Percentiles rank a stretch among this genome's conserved stretches.
Evolutionary conservation across 208 protist species (phyloP).

Genomic region (Crithidia fasciculata): DNA sequence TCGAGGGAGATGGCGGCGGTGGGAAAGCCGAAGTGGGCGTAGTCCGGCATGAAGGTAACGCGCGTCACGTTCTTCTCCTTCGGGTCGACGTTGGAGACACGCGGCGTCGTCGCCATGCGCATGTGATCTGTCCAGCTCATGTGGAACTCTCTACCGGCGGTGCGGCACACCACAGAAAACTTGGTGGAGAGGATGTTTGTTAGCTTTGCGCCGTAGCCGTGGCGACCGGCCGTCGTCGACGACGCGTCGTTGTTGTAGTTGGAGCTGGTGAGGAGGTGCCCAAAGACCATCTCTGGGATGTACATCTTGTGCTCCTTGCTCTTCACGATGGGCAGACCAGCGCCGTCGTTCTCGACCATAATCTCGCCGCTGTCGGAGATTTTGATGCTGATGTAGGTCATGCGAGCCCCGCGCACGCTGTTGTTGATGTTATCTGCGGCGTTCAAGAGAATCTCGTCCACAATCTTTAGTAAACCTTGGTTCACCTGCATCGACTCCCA

Average conservation of each 20-base stretch:
- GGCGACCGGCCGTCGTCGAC: slow-evolving; percentile 94
- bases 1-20: slow-evolving; percentile 78
- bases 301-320: slow-evolving; percentile 94
- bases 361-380: slow-evolving; percentile 92
- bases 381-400: slow-evolving; percentile 92
- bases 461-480: slow-evolving; percentile 97
- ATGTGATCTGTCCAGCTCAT: slow-evolving; percentile 98
- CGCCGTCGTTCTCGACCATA: slow-evolving; percentile 96
- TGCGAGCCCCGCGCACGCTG: slow-evolving; percentile 45
- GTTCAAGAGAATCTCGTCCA: slow-evolving; percentile 99
- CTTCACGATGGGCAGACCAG: slow-evolving; percentile 92
- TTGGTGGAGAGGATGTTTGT: slow-evolving; percentile 99
- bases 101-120: slow-evolving; percentile 90
- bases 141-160: slow-evolving; percentile 88
- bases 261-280: slow-evolving; percentile 95
- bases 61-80: slow-evolving; percentile 79
- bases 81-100: slow-evolving; percentile 77
- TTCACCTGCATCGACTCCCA: slow-evolving; percentile 94
- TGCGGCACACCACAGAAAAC: slow-evolving; percentile 95
- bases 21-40: slow-evolving; percentile 78
- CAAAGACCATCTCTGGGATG: slow-evolving; percentile 98
- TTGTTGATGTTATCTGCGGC: slow-evolving; percentile 97
- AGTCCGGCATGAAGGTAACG: slow-evolving; percentile 91
- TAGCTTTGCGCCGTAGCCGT: slow-evolving; percentile 98
- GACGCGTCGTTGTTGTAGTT: slow-evolving; percentile 97